Conservation (phyloP, 1,139 yeast species). For the Pichia sp. region DNA sequence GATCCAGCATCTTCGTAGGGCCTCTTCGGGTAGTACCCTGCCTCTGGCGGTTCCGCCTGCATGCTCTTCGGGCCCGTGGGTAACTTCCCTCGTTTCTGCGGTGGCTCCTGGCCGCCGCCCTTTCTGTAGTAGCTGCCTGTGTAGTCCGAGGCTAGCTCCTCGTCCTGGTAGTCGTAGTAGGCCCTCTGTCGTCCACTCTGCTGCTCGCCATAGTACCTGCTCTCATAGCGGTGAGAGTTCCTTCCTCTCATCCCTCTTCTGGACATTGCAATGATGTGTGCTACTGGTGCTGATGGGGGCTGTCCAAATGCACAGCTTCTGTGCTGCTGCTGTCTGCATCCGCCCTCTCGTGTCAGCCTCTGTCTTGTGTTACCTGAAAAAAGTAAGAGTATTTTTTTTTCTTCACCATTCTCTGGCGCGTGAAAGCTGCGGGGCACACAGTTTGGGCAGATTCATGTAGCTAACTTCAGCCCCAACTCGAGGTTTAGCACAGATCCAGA, state of each 20-base stretch:
- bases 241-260: conserved; percentile 3
- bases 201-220: not conserved
- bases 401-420: too few species aligned
- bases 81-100: conserved; percentile 7
- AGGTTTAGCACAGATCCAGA: too few species aligned
- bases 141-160: not conserved
- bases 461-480: too few species aligned
- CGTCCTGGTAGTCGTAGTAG: not conserved
- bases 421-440: too few species aligned
- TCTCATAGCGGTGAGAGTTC: not conserved
- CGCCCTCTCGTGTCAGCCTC: too few species aligned
- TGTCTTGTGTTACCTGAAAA: too few species aligned
- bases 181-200: not conserved
- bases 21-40: conserved; percentile 1
- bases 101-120: not conserved
- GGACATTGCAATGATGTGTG: conserved; percentile 1
- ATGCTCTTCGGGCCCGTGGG: conserved; percentile 23
- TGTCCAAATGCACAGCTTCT: not conserved
- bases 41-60: not conserved
- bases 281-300: too few species aligned
- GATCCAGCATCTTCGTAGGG: not conserved
- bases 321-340: not conserved
- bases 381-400: too few species aligned
- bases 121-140: not conserved
- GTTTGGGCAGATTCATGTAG: too few species aligned